Base-by-base conservation (phyloP, 805 yeast genomes). In the Starmerella etchellsii region DNA sequence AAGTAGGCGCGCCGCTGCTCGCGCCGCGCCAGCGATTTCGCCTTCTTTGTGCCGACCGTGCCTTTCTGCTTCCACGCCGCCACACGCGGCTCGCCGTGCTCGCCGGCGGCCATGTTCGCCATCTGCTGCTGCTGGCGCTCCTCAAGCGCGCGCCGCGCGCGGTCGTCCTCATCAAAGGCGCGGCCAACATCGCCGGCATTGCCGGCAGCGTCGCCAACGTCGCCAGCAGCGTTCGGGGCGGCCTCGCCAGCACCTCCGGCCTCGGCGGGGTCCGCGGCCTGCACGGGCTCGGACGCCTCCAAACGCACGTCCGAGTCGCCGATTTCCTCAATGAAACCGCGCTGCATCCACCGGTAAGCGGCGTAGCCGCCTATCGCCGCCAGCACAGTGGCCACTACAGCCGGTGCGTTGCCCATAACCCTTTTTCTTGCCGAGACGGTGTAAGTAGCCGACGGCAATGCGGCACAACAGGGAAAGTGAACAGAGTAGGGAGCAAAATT, bases 1-100 rank as follows among this genome's bases (percentile, higher is more conserved):
- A 47, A 53, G 41, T 56, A 59, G 22, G 57, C 57, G 4, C 62
- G 42, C n/a, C 57, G 49, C 38, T 52, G 58, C 30, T 58, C 63
- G 26, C 54, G 40, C 19, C 48, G 38, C 6, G 59, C 62, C 27
- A 57, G 51, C 18, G 62, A 55, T 37, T 50, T 51, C 32, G 62
- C 54, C 50, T 59, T 59, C 42, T 59, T 59, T 16, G 56, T 45
- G 22, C 63, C 62, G 3, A 59, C 60, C 20, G 37, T 41, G 18
- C 47, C 50, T 20, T 50, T 47, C 21, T 40, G 48, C 37, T 53
- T 53, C 57, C 57, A 53, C 11, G 48, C 46, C 9, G 42, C 40
- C 24, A 44, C 43, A 18, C 47, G 42, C 34, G 36, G 49, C 32
- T 41, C 44, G n/a, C 34, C 41, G 13, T 38, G 36, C 39, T 41